A percentile compares a stretch with the other conserved stretches of the same genome.
These are phyloP conservation scores for Cystoisospora suis DNA, from an alignment of 169 alveolate genomes.

Conservation along the genomic window DNA sequence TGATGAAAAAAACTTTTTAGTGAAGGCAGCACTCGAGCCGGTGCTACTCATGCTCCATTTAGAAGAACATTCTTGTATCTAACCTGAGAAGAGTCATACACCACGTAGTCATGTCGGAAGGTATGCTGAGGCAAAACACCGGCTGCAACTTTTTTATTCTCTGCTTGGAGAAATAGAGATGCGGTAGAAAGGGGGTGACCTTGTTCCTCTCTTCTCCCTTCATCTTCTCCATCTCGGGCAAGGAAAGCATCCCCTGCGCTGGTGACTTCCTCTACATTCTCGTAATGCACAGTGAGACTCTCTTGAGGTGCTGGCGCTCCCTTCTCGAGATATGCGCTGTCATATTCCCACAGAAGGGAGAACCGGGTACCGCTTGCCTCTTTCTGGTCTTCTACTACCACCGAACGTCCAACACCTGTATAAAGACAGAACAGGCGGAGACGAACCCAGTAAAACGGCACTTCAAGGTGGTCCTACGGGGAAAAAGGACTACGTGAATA, in stretches of 20 bases:
- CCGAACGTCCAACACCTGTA: conserved; percentile 83
- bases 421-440: conserved; percentile 73
- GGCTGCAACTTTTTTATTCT: conserved; percentile 63
- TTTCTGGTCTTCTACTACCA: conserved; percentile 76
- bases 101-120: conserved; percentile 83
- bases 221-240: conserved; percentile 15
- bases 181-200: conserved; percentile 59
- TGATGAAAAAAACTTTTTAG: no score
- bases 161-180: not conserved
- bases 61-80: no score
- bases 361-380: conserved; percentile 78
- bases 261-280: conserved; percentile 55
- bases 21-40: no score
- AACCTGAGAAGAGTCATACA: conserved; percentile 89
- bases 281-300: conserved; percentile 15
- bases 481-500: no score
- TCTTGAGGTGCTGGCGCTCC: conserved; percentile 24
- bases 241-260: not conserved
- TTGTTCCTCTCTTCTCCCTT: conserved; percentile 27
- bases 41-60: no score
- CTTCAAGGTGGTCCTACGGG: no score
- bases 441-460: no score
- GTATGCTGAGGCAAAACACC: conserved; percentile 90
- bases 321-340: conserved; percentile 65
- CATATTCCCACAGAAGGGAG: conserved; percentile 76